Conservation (phyloP, 2,329 filamentous ascomycete species). For the Exutisphaerella laricina region DNA sequence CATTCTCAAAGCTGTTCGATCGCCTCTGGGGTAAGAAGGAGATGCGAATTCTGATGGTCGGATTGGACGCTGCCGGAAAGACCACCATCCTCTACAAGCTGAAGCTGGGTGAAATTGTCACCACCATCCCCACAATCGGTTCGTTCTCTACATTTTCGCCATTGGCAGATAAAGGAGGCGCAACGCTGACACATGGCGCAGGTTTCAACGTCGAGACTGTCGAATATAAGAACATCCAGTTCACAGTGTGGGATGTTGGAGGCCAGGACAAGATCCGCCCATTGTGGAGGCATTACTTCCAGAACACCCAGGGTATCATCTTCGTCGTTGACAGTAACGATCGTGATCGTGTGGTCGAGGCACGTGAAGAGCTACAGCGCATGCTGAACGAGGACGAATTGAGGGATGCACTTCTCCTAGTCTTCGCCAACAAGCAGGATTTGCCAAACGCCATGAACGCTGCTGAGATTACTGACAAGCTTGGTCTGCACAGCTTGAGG, state of each 20-base stretch:
- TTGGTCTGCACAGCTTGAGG: conserved; percentile 97
- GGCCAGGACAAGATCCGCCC: conserved; percentile 98
- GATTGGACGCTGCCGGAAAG: conserved; percentile 96
- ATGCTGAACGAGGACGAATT: conserved; percentile 98
- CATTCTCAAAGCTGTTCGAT: conserved; percentile 93
- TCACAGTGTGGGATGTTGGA: conserved; percentile 98
- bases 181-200: conserved; percentile 22
- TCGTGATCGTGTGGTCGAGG: conserved; percentile 84
- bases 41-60: conserved; percentile 97
- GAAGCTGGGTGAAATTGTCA: conserved; percentile 96
- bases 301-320: conserved; percentile 94
- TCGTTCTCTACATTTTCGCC: conserved; percentile 24
- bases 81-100: conserved; percentile 98
- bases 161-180: not conserved
- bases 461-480: conserved; percentile 99
- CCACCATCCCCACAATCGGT: conserved; percentile 93
- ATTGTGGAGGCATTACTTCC: conserved; percentile 94
- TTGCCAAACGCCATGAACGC: conserved; percentile 97
- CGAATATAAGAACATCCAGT: conserved; percentile 99
- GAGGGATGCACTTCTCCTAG: conserved; percentile 87
- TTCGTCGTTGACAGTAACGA: conserved; percentile 98
- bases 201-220: conserved; percentile 98
- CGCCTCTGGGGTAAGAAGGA: conserved; percentile 99
- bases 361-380: conserved; percentile 85
- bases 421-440: conserved; percentile 99